Evolutionary conservation across 2,329 filamentous ascomycete genomes (phyloP).

Genomic region (Huntiella decipiens): DNA sequence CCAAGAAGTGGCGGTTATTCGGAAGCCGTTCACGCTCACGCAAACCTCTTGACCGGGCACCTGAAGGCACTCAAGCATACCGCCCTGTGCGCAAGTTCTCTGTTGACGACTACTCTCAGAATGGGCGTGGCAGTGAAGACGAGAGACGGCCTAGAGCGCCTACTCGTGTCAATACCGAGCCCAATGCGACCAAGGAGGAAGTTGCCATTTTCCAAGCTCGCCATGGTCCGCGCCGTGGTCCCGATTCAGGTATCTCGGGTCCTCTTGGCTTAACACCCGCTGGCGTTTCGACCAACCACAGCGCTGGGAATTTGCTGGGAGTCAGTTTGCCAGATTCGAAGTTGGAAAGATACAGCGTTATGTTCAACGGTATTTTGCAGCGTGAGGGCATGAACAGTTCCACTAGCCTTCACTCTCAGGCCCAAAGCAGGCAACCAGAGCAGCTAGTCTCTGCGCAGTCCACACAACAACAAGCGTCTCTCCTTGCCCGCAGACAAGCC

Average conservation of each 20-base stretch:
- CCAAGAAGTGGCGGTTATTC: constrained; percentile 12
- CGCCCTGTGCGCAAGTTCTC: not conserved
- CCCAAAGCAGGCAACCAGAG: not conserved
- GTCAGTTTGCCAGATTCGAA: constrained; percentile 64
- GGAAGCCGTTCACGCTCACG: constrained; percentile 9
- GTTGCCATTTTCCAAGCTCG: constrained; percentile 10
- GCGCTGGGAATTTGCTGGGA: constrained; percentile 31
- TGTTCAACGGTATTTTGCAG: constrained; percentile 64
- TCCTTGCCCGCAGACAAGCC: constrained; percentile 39
- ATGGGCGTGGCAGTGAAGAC: not conserved
- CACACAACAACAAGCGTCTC: constrained; percentile 18
- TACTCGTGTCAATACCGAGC: not conserved
- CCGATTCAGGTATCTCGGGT: not conserved
- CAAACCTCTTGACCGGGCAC: constrained; percentile 1
- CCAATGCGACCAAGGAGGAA: constrained; percentile 5
- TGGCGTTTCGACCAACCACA: too few relatives aligned
- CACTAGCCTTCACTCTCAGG: not conserved
- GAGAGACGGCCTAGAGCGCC: not conserved
- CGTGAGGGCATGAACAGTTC: constrained; percentile 13
- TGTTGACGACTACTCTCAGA: not conserved
- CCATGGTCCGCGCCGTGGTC: not conserved
- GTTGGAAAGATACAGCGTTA: constrained; percentile 81
- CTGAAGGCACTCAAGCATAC: not conserved
- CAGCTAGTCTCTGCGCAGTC: not conserved
- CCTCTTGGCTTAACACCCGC: not conserved